Conservation (phyloP, 1,139 yeast genomes). For the Candida tetrigidarum region DNA sequence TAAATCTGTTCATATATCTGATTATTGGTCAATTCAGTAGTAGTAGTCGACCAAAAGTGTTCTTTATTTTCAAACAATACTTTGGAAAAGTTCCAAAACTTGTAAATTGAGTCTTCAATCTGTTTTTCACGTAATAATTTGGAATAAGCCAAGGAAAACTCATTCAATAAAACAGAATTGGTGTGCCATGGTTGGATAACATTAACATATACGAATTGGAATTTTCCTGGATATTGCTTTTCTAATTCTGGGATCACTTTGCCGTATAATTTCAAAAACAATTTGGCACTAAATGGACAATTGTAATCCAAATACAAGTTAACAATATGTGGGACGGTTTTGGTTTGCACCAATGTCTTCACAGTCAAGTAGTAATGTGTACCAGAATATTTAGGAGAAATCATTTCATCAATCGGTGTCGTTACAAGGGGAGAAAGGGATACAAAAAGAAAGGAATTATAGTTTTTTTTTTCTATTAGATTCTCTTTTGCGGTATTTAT, state of each 20-base stretch:
- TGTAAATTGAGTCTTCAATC: conserved; percentile 24
- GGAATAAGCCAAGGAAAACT: conserved; percentile 73
- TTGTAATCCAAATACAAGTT: conserved; percentile 74
- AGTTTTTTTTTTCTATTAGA: neutral
- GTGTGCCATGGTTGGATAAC: conserved; percentile 92
- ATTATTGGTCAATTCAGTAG: conserved; percentile 56
- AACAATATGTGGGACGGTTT: conserved; percentile 35
- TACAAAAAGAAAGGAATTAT: neutral
- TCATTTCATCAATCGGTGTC: conserved; percentile 32
- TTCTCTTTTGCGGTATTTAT: neutral
- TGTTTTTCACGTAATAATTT: conserved; percentile 50
- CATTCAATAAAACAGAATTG: conserved; percentile 66
- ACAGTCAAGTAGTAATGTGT: conserved; percentile 39
- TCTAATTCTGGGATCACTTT: conserved; percentile 59
- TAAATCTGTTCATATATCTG: conserved; percentile 61
- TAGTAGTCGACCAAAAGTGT: conserved; percentile 65
- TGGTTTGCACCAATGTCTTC: conserved; percentile 23
- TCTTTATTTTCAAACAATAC: conserved; percentile 57
- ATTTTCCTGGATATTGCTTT: conserved; percentile 48
- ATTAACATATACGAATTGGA: conserved; percentile 63
- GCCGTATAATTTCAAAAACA: conserved; percentile 58
- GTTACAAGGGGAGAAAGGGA: neutral
- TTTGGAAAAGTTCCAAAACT: conserved; percentile 67
- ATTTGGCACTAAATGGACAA: conserved; percentile 74
- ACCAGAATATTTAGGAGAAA: conserved; percentile 45